Evolutionary conservation across 2,329 filamentous ascomycete species (phyloP), one percentile per base, ranked within the genome.

Genomic region (Botrytis fabae): DNA sequence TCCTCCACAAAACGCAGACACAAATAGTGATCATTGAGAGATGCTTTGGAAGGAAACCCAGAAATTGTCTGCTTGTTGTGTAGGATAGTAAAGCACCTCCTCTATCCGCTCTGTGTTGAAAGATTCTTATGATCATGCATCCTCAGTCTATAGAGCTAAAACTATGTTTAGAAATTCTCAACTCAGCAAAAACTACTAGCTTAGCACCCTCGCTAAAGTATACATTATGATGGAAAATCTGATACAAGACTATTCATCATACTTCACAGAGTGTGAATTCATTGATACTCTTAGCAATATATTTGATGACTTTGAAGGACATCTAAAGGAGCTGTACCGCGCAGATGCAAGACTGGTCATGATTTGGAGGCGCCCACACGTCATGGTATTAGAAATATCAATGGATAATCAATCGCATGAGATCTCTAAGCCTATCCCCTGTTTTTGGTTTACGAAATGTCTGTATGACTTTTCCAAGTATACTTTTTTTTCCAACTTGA

Each of bases 201-300:
- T 54, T 54, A 54, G 48, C 48, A 25, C n/a, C 48, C 48, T n/a
- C 25, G 48, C 48, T n/a, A 54, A n/a, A 14, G 7, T n/a, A n/a
- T 12, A 54, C 12, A 38, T 1, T 9, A 9, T 38, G n/a, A n/a
- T 6, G 7, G 48, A 54, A 3, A 6, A n/a, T 54, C 25, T 54
- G 12, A 54, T 54, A n/a, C 2, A 57, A 18, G 51, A 2, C 16
- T 14, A 57, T 32, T 32, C 51, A 54, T n/a, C 14, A 28, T 54
- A 25, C 6, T 28, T 18, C n/a, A 5, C 6, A 28, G 6, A 18
- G 16, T 32, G 7, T 32, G 6, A 28, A n/a, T 3, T 1, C 16
- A 54, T n/a, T 54, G 0, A 4, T 7, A 28, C 1, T 28, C 8
- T 28, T 0, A 14, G 18, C n/a, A 54, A 28, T 28, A 8, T 0